Base-by-base conservation (phyloP, 139 green algal genomes). In the Desmodesmus armatus region DNA sequence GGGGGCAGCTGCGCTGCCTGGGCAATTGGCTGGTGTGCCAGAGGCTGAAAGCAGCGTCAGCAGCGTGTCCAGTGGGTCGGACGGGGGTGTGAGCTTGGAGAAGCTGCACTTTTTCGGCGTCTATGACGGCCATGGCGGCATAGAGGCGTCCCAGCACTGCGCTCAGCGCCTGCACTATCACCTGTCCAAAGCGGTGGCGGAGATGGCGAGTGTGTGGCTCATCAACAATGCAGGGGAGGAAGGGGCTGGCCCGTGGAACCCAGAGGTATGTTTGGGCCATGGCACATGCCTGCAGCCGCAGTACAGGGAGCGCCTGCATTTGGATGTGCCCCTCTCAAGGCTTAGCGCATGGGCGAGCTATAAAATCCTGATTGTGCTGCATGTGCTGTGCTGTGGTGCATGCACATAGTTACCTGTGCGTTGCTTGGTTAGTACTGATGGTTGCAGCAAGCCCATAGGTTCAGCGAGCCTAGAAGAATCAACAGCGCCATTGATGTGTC, bases 61-160 rank as follows among this genome's bases (percentile, higher is more conserved):
- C 37, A 82, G 63, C n/a, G 5, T 67, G 37, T 80, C 79, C 5
- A 87, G 62, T 33, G 76, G 66, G 15, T 81, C 74, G 31, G 82
- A 76, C 37, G 79, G 60, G 2, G 43, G 35, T 37, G n/a, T n/a
- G n/a, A 60, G n/a, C 9, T 76, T 84, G n/a, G 91, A 94, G 62
- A 90, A 88, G 47, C 88, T 96, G n/a, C 93, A 96, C 88, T 95
- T 95, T 73, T 96, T 95, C 47, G 93, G 89, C 15, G 92, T 96
- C 17, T 96, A 93, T 83, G 93, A 96, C 69, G 93, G 93, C 9
- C 93, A 96, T 79, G 93, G 93, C 17, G 93, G 93, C 51, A 87
- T 74, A 37, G 88, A 95, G 62, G 93, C 91, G 0, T 92, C 93
- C 0, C 87, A 91, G 65, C 90, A 94, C 83, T 96, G 93, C 66